A percentile compares a stretch with the other conserved stretches of the same genome.
Evolutionary conservation across 1,284 basidiomycete genomes (phyloP).

Genomic region (Sphaerobolus stellatus): DNA sequence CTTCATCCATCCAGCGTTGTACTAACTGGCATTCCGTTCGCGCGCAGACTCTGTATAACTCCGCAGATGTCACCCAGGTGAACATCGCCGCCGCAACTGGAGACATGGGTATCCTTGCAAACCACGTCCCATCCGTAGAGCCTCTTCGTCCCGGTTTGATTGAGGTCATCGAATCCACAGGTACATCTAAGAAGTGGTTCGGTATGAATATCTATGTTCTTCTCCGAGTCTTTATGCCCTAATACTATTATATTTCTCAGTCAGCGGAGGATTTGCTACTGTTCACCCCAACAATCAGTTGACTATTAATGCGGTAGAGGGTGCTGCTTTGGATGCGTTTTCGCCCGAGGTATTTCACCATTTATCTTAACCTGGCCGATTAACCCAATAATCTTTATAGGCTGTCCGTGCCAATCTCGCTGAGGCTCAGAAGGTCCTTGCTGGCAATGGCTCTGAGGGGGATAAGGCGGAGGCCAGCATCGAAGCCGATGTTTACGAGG

Average conservation of each 20-base stretch:
- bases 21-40: background rate
- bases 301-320: slow-evolving; percentile 97
- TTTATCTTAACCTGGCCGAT: slow-evolving; percentile 5
- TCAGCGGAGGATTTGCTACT: slow-evolving; percentile 95
- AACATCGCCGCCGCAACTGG: slow-evolving; percentile 92
- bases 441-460: slow-evolving; percentile 84
- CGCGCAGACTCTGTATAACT: slow-evolving; percentile 79
- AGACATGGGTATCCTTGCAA: slow-evolving; percentile 97
- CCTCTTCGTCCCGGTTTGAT: slow-evolving; percentile 89
- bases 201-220: slow-evolving; percentile 56
- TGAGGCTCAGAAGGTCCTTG: slow-evolving; percentile 84
- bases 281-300: slow-evolving; percentile 97
- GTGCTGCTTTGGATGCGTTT: slow-evolving; percentile 89
- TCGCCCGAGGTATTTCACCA: slow-evolving; percentile 68
- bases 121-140: slow-evolving; percentile 94
- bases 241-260: slow-evolving; percentile 43
- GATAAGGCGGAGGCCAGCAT: slow-evolving; percentile 94
- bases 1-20: too few relatives aligned
- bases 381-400: slow-evolving; percentile 43
- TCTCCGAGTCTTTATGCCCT: slow-evolving; percentile 2
- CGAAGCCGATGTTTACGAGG: slow-evolving; percentile 96
- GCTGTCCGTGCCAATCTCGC: slow-evolving; percentile 86
- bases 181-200: slow-evolving; percentile 90
- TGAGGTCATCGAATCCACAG: slow-evolving; percentile 84
- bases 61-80: slow-evolving; percentile 88